Evolutionary conservation across 306 rosid genomes (phyloP), one percentile per base, ranked within the genome.

Genomic region (Geum urbanum): DNA sequence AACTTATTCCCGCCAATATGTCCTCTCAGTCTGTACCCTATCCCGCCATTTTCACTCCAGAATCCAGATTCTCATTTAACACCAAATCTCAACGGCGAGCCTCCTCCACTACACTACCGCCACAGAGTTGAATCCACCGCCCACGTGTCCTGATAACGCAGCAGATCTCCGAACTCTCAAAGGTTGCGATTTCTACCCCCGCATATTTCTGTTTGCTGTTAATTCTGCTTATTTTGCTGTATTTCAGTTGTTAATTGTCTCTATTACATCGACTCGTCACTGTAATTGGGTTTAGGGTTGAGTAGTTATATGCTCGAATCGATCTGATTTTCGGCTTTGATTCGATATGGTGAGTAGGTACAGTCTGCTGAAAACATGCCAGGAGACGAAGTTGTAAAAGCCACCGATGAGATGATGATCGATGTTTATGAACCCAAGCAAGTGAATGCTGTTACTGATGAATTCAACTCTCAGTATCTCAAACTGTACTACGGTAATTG

Each of bases 401-500:
- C 74, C 52, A 73, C 40, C 4, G 81, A 74, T 53, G 83, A 71
- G 32, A 83, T 84, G 92, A 81, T 58, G 44, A 77, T 86, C 8
- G 92, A 86, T 49, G 79, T 74, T 47, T 0, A 6, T 40, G 84
- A 79, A 15, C 85, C 64, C 76, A 78, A 41, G 53, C 76, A 75
- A 47, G 71, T 63, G 57, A 73, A 64, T 16, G 56, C 15, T 2
- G 72, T 72, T 71, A 68, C 83, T 14, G 83, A 77, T 35, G 88
- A 40, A 41, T 83, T 89, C 59, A 72, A 83, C 43, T 45, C 77
- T 18, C 75, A 75, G 71, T 85, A 85, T 73, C 88, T 89, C 72
- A 84, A 84, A 77, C 63, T 82, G 49, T 89, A 86, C 56, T 92
- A 89, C 46, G 88, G 96, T 92, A 84, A 20, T 18, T 58, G 7